Conservation (phyloP, 129 eudicot genomes). For the Glebionis coronaria region DNA sequence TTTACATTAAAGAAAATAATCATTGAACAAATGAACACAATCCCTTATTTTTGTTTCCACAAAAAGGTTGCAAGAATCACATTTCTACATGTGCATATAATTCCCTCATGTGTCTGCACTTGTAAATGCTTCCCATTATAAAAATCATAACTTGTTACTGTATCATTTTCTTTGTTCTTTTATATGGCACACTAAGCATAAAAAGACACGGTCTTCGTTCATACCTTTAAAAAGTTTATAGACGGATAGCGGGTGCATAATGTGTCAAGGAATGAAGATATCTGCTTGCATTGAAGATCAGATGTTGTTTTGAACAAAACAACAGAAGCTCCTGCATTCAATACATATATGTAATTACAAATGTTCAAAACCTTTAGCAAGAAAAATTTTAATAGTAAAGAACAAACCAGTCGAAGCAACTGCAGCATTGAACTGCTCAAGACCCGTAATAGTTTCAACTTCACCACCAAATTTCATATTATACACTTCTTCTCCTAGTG, state of each 20-base stretch:
- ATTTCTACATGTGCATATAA: slow-evolving; percentile 13
- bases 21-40: slow-evolving; percentile 11
- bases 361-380: slow-evolving; percentile 12
- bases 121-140: slow-evolving; percentile 9
- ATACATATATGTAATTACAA: background rate
- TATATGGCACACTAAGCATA: slow-evolving; percentile 11
- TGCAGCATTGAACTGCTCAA: slow-evolving; percentile 83
- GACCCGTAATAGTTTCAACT: slow-evolving; percentile 61
- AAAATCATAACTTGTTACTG: slow-evolving; percentile 18
- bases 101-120: background rate
- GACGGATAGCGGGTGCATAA: slow-evolving; percentile 75
- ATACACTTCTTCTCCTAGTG: slow-evolving; percentile 75
- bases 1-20: slow-evolving; percentile 18
- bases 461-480: slow-evolving; percentile 97
- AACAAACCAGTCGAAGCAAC: slow-evolving; percentile 69
- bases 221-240: slow-evolving; percentile 77
- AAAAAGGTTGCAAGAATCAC: slow-evolving; percentile 14
- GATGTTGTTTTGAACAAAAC: slow-evolving; percentile 59
- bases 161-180: background rate
- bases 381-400: slow-evolving; percentile 1
- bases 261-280: slow-evolving; percentile 60
- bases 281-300: slow-evolving; percentile 57
- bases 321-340: slow-evolving; percentile 70
- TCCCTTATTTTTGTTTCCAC: background rate
- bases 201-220: background rate